A percentile compares a stretch with the other conserved stretches of the same genome.
Evolutionary conservation across 2,329 filamentous ascomycete genomes (phyloP).

Genomic region (Nigrograna mackinnonii): DNA sequence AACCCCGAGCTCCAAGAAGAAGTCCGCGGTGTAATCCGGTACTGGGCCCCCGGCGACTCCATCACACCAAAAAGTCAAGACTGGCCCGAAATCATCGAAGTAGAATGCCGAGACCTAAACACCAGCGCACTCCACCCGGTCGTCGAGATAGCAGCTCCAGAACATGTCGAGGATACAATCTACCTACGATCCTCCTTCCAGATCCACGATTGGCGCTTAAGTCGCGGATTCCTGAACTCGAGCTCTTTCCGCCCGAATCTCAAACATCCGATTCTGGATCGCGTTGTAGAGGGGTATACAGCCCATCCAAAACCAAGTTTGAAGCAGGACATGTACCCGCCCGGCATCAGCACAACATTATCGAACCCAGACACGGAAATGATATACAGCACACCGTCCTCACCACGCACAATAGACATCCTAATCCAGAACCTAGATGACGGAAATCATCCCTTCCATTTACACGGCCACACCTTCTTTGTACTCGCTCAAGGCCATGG

Average conservation of each 20-base stretch:
- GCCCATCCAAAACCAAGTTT: too few species aligned
- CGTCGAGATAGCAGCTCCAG: constrained; percentile 46
- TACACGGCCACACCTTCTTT: constrained; percentile 68
- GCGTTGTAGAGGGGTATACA: constrained; percentile 51
- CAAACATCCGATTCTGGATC: constrained; percentile 54
- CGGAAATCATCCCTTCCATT: constrained; percentile 53
- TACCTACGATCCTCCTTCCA: constrained; percentile 62
- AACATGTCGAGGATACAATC: constrained; percentile 55
- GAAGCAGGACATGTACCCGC: too few species aligned
- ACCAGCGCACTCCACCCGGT: constrained; percentile 52
- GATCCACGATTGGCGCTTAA: constrained; percentile 61
- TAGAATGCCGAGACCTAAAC: constrained; percentile 57
- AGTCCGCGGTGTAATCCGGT: constrained; percentile 55
- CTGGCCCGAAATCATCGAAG: constrained; percentile 54
- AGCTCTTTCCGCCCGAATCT: constrained; percentile 58
- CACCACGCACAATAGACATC: constrained; percentile 40
- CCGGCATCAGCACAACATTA: constrained; percentile 23
- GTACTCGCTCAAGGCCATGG: constrained; percentile 50
- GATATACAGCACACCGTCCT: constrained; percentile 41
- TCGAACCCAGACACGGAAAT: constrained; percentile 27
- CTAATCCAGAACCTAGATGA: constrained; percentile 39
- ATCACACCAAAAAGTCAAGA: constrained; percentile 47
- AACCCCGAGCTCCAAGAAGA: constrained; percentile 51
- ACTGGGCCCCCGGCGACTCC: constrained; percentile 25
- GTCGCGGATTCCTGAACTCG: constrained; percentile 62